These are phyloP conservation scores for Miscanthus lutarioriparius DNA, from an alignment of 176 grass and related monocot genomes.

Conservation along the genomic window DNA sequence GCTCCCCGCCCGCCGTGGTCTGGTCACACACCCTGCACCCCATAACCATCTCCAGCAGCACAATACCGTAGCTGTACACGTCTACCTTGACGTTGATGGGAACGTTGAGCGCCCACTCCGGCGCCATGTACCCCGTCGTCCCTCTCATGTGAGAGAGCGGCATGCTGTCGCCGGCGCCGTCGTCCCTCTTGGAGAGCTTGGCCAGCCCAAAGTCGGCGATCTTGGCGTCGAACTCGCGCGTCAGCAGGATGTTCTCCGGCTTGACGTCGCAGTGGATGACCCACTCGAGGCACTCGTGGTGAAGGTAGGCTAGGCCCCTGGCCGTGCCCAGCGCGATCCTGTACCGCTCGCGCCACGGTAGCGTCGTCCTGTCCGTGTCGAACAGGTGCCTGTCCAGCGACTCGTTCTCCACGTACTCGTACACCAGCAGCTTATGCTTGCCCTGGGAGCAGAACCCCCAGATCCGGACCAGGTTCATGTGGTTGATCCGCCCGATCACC, in stretches of 20 bases:
- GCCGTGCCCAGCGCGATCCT: conserved; percentile 62
- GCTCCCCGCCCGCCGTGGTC: not conserved
- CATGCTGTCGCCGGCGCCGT: not conserved
- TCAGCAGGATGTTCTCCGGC: conserved; percentile 73
- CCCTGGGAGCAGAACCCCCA: conserved; percentile 59
- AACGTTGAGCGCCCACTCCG: conserved; percentile 20
- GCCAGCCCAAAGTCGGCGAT: conserved; percentile 70
- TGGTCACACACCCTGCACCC: not conserved
- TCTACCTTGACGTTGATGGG: conserved; percentile 16
- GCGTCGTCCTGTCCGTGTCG: not conserved
- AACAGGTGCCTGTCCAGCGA: conserved; percentile 72
- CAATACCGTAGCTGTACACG: conserved; percentile 14
- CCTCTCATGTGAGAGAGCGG: not conserved
- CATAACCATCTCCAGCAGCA: conserved; percentile 5
- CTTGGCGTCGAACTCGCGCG: conserved; percentile 61
- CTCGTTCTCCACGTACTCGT: conserved; percentile 55
- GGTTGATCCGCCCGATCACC: conserved; percentile 62
- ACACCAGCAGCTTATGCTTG: conserved; percentile 53
- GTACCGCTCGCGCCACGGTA: conserved; percentile 51
- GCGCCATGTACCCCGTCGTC: conserved; percentile 25
- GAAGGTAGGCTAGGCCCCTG: conserved; percentile 67
- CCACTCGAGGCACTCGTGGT: conserved; percentile 82
- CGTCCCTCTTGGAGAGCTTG: conserved; percentile 54
- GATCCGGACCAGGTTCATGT: conserved; percentile 62
- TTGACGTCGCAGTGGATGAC: conserved; percentile 81